Percentiles rank a stretch among this genome's conserved stretches.
Conservation (phyloP, 306 rosid genomes). For the Betula pendula region DNA sequence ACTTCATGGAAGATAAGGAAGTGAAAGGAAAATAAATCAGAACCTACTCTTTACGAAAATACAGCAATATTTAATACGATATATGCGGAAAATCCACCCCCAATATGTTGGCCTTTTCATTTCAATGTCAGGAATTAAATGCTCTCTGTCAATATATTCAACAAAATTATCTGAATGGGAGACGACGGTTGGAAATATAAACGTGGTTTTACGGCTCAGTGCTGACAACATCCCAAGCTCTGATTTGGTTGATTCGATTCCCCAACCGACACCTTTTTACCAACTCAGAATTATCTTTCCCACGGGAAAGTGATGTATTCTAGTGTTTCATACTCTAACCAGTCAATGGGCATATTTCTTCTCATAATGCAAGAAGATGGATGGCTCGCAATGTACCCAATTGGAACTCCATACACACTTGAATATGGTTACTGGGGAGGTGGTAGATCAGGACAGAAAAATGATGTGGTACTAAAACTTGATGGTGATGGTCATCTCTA, state of each 20-base stretch:
- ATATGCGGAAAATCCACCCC: no score
- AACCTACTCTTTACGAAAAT: no score
- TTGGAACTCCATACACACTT: neutral
- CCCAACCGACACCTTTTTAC: conserved; percentile 26
- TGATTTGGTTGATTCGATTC: no score
- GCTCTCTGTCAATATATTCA: no score
- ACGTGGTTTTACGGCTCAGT: neutral
- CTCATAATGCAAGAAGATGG: conserved; percentile 28
- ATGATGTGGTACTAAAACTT: conserved; percentile 10
- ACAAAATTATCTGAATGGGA: neutral
- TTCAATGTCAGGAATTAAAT: no score
- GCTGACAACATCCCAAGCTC: no score
- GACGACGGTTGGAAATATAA: neutral
- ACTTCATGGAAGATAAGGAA: no score
- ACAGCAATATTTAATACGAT: no score
- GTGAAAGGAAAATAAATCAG: no score
- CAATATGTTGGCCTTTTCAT: no score
- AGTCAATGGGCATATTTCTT: conserved; percentile 20
- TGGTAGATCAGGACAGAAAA: rapidly evolving
- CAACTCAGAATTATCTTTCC: conserved; percentile 5
- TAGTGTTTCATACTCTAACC: conserved; percentile 3
- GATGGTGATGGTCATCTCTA: neutral
- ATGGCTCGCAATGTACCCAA: conserved; percentile 25
- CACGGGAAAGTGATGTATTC: neutral
- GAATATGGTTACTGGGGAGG: no score